phyloP scores from a whole-genome alignment of 495 filamentous ascomycete species.

The Neurospora sp. region DNA sequence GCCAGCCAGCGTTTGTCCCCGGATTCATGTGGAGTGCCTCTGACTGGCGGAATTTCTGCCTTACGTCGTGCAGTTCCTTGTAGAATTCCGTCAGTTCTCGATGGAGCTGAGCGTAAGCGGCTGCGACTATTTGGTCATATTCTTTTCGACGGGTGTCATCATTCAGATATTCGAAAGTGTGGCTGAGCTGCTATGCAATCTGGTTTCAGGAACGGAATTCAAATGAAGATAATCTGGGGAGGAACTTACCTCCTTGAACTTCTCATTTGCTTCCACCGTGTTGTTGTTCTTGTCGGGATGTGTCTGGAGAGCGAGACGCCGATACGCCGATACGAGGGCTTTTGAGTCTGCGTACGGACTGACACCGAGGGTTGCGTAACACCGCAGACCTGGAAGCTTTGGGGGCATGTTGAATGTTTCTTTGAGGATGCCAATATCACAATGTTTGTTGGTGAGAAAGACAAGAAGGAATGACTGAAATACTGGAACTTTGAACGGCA shows the following conservation, averaged over 20 bases:
- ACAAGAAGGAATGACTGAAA: background rate
- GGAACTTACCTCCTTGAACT: background rate
- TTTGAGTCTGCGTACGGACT: background rate
- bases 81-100: background rate
- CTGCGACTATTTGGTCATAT: background rate
- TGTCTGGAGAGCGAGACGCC: background rate
- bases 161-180: background rate
- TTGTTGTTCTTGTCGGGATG: background rate
- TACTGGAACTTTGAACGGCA: background rate
- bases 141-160: background rate
- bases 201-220: background rate
- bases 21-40: background rate
- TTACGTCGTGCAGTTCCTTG: background rate
- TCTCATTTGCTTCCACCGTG: background rate
- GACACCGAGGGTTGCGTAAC: background rate
- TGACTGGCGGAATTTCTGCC: background rate
- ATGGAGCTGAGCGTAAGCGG: background rate
- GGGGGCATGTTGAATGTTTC: background rate
- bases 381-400: background rate
- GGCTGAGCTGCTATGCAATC: background rate
- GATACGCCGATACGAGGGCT: background rate
- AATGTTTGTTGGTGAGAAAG: background rate
- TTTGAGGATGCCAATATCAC: background rate
- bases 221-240: background rate
- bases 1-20: background rate